Evolutionary conservation across 2,329 filamentous ascomycete species (phyloP).

Genomic region (Colletotrichum sojae): DNA sequence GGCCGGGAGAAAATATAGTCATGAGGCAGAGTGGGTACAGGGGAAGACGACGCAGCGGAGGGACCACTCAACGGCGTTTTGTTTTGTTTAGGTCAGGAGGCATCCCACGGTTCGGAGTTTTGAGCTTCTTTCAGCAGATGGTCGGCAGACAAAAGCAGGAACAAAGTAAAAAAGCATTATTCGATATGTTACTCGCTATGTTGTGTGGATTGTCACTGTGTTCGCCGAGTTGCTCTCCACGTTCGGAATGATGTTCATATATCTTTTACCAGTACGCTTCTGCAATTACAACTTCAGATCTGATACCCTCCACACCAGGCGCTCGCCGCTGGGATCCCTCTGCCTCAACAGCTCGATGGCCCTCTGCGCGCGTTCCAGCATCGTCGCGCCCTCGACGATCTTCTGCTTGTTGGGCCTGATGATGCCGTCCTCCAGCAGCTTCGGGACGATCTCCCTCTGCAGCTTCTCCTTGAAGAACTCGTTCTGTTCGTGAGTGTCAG

Average conservation of each 20-base stretch:
- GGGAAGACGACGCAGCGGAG: conserved; percentile 28
- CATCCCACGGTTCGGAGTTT: conserved; percentile 40
- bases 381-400: conserved; percentile 56
- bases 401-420: conserved; percentile 59
- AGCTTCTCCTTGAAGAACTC: conserved; percentile 68
- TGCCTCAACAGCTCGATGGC: conserved; percentile 53
- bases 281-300: conserved; percentile 8
- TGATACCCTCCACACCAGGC: conserved; percentile 54
- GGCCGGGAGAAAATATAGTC: too few relatives aligned
- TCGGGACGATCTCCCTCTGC: conserved; percentile 68
- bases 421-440: conserved; percentile 56
- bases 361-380: conserved; percentile 56
- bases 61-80: conserved; percentile 36
- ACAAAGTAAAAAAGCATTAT: conserved; percentile 38
- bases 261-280: too few relatives aligned
- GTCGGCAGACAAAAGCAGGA: conserved; percentile 42
- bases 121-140: conserved; percentile 42
- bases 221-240: too few relatives aligned
- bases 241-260: background rate
- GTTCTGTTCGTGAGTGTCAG: conserved; percentile 57
- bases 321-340: conserved; percentile 57
- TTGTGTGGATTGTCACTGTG: too few relatives aligned
- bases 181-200: background rate
- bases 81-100: conserved; percentile 38
- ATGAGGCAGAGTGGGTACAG: background rate